Evolutionary conservation across 805 yeast genomes (phyloP), one percentile per base, ranked within the genome.

Genomic region (Saturnispora hagleri): DNA sequence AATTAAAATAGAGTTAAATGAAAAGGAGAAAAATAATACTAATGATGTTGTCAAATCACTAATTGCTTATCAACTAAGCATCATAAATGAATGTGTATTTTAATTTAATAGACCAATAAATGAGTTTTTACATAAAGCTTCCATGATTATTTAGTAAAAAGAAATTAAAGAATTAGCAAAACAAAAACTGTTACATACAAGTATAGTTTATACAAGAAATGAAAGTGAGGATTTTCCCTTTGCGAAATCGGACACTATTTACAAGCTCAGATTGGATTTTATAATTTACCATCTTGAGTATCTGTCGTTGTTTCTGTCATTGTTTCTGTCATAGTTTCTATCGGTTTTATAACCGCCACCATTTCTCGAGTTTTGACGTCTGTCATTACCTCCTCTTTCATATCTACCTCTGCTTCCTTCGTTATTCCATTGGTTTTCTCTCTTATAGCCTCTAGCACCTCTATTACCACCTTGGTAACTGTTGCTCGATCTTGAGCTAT

Each of bases 391-490:
- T 13, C 33, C 48, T 35, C 53, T 46, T 42, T 50, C 53, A 31
- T 40, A 41, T 38, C 50, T 50, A 46, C 50, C 48, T 44, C 50
- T 48, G 6, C 55, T 51, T 34, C 46, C 44, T 51, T 59, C 51
- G 41, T 47, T 31, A 44, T 43, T 33, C 43, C 58, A 50, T 26
- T 52, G 51, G 28, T 55, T 56, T 40, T 50, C 38, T 40, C 58
- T 50, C 36, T 54, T 53, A 15, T 45, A 34, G 13, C 18, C 34
- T 12, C 33, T 26, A n/a, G 33, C 48, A n/a, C 52, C 46, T 52
- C 62, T 58, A 41, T 50, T 48, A 42, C 56, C 53, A 31, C 62
- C 57, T 8, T 62, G 54, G 43, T 43, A 43, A 22, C 54, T 43
- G 40, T 51, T 41, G 18, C 58, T 45, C 26, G 24, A 33, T 34